Evolutionary conservation across 2,329 filamentous ascomycete species (phyloP).

Genomic region (Cladosporium halotolerans): DNA sequence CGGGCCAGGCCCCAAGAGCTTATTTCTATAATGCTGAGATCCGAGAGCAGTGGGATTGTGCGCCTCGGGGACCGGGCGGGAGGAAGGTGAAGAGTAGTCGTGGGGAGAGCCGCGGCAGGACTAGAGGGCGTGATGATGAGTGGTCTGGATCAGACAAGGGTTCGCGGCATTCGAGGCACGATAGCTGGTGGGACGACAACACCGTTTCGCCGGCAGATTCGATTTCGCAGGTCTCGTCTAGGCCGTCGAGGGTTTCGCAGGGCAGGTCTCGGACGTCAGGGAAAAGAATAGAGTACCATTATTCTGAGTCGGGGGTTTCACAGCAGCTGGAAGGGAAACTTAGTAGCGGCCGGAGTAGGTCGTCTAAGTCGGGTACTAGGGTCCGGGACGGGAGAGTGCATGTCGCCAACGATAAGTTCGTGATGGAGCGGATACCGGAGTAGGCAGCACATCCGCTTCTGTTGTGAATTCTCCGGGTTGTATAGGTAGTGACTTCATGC

Average conservation of each 20-base stretch:
- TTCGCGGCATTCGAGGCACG: not conserved
- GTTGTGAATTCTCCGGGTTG: not conserved
- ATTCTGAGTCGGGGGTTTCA: not conserved
- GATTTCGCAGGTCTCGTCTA: constrained; percentile 16
- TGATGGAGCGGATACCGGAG: not conserved
- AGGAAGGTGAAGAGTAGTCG: not conserved
- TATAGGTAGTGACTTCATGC: not conserved
- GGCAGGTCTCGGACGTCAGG: not conserved
- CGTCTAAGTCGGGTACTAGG: no score
- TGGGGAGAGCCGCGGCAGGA: not conserved
- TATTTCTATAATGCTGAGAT: constrained; percentile 6
- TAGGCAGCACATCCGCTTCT: not conserved
- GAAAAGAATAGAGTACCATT: not conserved
- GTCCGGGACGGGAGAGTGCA: not conserved
- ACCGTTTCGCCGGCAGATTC: constrained; percentile 14
- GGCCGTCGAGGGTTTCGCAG: not conserved
- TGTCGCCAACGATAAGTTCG: not conserved
- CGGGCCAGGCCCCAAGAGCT: constrained; percentile 1
- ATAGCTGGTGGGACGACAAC: constrained; percentile 4
- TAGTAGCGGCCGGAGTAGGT: not conserved
- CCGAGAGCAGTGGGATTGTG: constrained; percentile 3
- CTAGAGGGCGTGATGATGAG: not conserved
- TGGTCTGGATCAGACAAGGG: not conserved
- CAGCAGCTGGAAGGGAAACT: not conserved
- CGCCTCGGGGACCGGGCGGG: not conserved